Percentiles rank a stretch among this genome's conserved stretches.
Conservation (phyloP, 176 grass and related monocot genomes). For the Eleusine coracana region DNA sequence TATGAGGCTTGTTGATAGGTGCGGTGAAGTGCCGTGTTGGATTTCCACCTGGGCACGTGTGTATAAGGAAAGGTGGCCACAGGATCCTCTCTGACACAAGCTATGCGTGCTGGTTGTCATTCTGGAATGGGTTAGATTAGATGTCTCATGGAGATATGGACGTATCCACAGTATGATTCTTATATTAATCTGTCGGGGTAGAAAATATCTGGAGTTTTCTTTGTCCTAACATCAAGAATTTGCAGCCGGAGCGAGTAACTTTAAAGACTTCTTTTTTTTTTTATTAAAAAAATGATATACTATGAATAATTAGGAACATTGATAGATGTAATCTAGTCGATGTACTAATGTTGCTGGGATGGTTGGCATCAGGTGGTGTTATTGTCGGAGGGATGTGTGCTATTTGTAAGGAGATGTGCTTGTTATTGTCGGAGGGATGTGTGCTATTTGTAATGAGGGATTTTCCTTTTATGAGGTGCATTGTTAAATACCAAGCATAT, state of each 20-base stretch:
- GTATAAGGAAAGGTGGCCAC: neutral
- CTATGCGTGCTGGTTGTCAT: neutral
- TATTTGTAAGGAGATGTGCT: neutral
- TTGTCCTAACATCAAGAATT: neutral
- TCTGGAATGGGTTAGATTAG: neutral
- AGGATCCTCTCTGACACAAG: neutral
- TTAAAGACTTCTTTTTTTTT: neutral
- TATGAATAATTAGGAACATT: neutral
- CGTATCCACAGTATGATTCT: neutral
- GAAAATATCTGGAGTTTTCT: neutral
- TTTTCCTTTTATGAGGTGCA: neutral
- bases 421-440: neutral
- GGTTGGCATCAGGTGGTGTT: neutral
- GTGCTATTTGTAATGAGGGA: neutral
- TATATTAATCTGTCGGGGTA: neutral
- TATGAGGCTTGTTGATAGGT: slow-evolving; percentile 9
- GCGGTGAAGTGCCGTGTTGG: slow-evolving; percentile 30
- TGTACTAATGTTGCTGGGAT: neutral
- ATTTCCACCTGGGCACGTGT: slow-evolving; percentile 1
- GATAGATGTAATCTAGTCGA: neutral
- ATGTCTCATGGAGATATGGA: neutral
- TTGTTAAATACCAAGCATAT: neutral
- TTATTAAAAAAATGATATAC: neutral
- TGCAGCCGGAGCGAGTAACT: neutral
- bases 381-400: neutral